phyloP scores from a whole-genome alignment of 441 rosid species.

The Erodium chrysanthum region DNA sequence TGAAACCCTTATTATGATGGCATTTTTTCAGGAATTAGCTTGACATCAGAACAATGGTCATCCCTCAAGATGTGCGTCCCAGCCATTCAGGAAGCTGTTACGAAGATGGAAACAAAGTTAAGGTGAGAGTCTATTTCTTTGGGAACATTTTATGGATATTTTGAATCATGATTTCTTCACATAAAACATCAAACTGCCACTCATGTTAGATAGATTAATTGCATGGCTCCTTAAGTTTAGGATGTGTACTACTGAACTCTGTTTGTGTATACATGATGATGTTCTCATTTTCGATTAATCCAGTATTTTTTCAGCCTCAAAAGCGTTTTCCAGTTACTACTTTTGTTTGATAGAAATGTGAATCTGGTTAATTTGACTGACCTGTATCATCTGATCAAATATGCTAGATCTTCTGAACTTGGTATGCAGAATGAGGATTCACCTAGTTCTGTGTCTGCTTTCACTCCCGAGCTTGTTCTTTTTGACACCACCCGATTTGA shows the following conservation, averaged over 20 bases:
- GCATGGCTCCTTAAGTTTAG: background rate
- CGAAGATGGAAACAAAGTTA: constrained; percentile 36
- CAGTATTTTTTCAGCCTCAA: background rate
- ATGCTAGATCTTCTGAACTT: background rate
- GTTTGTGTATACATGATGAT: background rate
- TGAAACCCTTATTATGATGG: constrained; percentile 16
- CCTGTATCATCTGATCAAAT: background rate
- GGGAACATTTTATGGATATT: constrained; percentile 2
- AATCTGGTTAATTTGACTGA: background rate
- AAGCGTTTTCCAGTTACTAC: background rate
- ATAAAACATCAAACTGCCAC: background rate
- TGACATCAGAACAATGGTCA: constrained; percentile 49
- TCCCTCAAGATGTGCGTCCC: constrained; percentile 38
- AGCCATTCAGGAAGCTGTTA: constrained; percentile 47
- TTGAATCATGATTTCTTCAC: constrained; percentile 7
- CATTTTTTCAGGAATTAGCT: constrained; percentile 40
- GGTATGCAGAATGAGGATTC: constrained; percentile 27
- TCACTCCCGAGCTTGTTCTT: constrained; percentile 27
- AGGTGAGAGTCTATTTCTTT: constrained; percentile 34
- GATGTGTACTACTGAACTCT: background rate
- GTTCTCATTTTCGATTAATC: background rate
- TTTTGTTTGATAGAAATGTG: background rate
- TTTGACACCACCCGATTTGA: constrained; percentile 49
- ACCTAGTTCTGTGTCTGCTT: constrained; percentile 22
- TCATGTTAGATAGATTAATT: background rate